Evolutionary conservation across 2,329 filamentous ascomycete species (phyloP), one percentile per base, ranked within the genome.

Genomic region (Calonectria pseudoturangicola): DNA sequence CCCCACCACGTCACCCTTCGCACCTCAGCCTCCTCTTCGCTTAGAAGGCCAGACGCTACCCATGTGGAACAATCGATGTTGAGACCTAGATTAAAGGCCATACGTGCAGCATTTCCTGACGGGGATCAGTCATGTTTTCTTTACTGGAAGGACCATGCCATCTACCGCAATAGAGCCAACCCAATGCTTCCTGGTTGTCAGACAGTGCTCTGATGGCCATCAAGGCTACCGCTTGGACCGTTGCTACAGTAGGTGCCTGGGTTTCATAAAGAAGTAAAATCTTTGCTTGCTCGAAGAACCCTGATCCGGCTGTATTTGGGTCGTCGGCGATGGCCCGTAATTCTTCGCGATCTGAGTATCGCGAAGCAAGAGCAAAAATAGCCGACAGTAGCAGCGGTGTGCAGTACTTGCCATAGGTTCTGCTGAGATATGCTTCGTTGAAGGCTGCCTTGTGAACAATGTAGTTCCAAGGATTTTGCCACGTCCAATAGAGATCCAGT

Each of bases 401-500:
- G 58, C 75, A 79, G 58, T 70, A 75, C 10, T 58, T 58, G 10
- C 78, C 74, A 5, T 69, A 62, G 5, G 68, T 68, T 13, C 72
- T 56, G 3, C 51, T 72, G 1, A 66, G 45, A n/a, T 73, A 75
- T 27, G 72, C 76, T 15, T 56, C 45, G 25, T 75, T 43, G 27
- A 81, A 81, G 0, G 71, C 58, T 6, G 65, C 75, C 9, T 78
- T 77, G 50, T 78, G 73, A 1, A 81, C 71, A 15, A 81, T 56
- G 28, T 80, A 80, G n/a, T 75, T 73, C 78, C 79, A 81, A 0
- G 77, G 73, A 15, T 81, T 81, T 45, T 79, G 77, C 80, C 80
- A 81, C 4, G 64, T 56, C 74, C 76, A 81, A 41, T 76, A 81
- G 2, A 81, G 68, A 7, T 76, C 75, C 9, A 81, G 74, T 0